Base-by-base conservation (phyloP, 345 rosid species). In the Xanthoceras sorbifolium region DNA sequence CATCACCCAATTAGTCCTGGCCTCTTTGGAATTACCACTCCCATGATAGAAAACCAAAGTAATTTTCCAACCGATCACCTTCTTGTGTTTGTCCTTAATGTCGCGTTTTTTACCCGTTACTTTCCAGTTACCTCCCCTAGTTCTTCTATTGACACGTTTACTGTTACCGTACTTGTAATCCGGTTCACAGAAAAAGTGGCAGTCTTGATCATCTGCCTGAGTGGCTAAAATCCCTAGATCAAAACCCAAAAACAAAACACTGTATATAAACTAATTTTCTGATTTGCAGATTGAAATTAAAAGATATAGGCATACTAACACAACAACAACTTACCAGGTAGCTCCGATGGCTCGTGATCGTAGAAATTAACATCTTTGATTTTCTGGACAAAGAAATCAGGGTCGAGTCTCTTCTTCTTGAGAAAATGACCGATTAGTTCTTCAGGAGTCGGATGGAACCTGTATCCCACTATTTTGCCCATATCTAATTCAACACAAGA, bases 111-210 rank as follows among this genome's bases (percentile, higher is more conserved):
- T 70, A 15, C 92, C 92, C 0, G 90, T 84, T 31, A 65, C 5
- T 78, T 89, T 87, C 90, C 90, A 89, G 40, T 7, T 78, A 3
- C 93, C 91, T 29, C 11, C 4, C 31, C 18, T 38, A 7, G 86
- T 82, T 1, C 52, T 77, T 73, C 93, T 80, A 55, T 80, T 74
- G 1, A 20, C 46, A 1, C 64, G 67, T 5, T 52, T 69, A 50
- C 79, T 75, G 7, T 80, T 80, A 25, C 4, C 1, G 1, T 70
- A 25, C 4, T 68, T 74, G 55, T 60, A 60, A 48, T 73, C 69
- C 9, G 25, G 80, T 0, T 48, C 71, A 12, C 64, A 62, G 71
- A 81, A 89, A 72, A 87, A 86, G 69, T 80, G 78, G 84, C 90
- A 85, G 1, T 50, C 78, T 9, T 12, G 80, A 73, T 87, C 89